These are phyloP conservation scores for Physaria fendleri DNA, from an alignment of 345 rosid species.

Conservation along the genomic window DNA sequence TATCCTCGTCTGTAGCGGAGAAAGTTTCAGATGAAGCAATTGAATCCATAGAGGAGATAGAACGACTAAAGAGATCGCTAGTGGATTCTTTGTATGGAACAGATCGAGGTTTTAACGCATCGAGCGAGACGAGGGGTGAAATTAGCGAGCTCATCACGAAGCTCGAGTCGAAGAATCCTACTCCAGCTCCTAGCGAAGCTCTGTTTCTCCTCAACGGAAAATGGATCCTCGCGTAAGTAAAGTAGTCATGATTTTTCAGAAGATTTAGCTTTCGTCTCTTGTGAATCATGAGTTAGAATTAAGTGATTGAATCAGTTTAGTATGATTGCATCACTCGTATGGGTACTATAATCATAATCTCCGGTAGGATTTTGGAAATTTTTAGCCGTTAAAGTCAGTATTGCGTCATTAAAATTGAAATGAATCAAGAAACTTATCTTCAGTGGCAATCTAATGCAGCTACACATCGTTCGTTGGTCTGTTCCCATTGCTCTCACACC, in stretches of 20 bases:
- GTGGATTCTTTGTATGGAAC: slow-evolving; percentile 70
- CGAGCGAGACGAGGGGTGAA: slow-evolving; percentile 86
- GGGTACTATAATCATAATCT: too few species aligned
- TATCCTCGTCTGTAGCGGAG: slow-evolving; percentile 29
- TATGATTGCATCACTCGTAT: too few species aligned
- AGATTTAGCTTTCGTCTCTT: too few species aligned
- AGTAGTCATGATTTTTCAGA: background rate
- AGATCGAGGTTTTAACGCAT: slow-evolving; percentile 60
- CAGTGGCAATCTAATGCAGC: slow-evolving; percentile 33
- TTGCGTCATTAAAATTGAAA: background rate
- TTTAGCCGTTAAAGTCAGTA: background rate
- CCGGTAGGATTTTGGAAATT: too few species aligned
- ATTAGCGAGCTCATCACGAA: slow-evolving; percentile 78
- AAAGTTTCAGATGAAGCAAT: slow-evolving; percentile 32
- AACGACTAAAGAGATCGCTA: slow-evolving; percentile 51
- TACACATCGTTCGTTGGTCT: slow-evolving; percentile 75
- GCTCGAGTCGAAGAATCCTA: slow-evolving; percentile 86
- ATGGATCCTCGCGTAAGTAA: slow-evolving; percentile 87
- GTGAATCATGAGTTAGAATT: background rate
- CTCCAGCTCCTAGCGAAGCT: slow-evolving; percentile 77
- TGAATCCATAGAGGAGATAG: slow-evolving; percentile 42
- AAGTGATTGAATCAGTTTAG: too few species aligned
- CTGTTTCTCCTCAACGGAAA: slow-evolving; percentile 74
- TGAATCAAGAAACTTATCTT: background rate
- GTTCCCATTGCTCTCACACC: slow-evolving; percentile 74